Percentiles rank a stretch among this genome's conserved stretches.
phyloP scores from a whole-genome alignment of 1,139 yeast genomes.

The Yamadazyma triangularis region DNA sequence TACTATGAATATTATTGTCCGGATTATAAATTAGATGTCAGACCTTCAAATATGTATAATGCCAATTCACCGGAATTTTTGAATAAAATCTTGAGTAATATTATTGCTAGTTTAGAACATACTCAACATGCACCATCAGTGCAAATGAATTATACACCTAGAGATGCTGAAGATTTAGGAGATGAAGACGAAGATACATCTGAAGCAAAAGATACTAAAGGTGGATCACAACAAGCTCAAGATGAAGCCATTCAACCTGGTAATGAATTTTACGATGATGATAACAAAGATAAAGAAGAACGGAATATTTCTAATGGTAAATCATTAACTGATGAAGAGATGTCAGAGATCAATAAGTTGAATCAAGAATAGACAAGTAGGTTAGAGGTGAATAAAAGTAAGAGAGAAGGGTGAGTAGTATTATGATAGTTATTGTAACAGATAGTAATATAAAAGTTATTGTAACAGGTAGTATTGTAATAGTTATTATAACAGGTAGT shows the following conservation, averaged over 20 bases:
- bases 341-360: slow-evolving; percentile 36
- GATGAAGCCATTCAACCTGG: slow-evolving; percentile 68
- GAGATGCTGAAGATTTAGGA: slow-evolving; percentile 77
- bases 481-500: too few relatives aligned
- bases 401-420: too few relatives aligned
- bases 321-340: slow-evolving; percentile 33
- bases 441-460: too few relatives aligned
- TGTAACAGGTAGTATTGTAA: too few relatives aligned
- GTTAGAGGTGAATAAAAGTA: too few relatives aligned
- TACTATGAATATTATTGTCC: slow-evolving; percentile 97
- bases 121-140: slow-evolving; percentile 96
- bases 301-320: slow-evolving; percentile 18
- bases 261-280: slow-evolving; percentile 65
- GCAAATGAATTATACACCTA: slow-evolving; percentile 86
- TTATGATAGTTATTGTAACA: too few relatives aligned
- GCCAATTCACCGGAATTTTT: slow-evolving; percentile 92
- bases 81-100: slow-evolving; percentile 76
- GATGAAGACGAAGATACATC: slow-evolving; percentile 76
- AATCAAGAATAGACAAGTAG: too few relatives aligned
- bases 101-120: slow-evolving; percentile 73
- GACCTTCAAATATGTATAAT: slow-evolving; percentile 95
- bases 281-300: slow-evolving; percentile 48
- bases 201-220: slow-evolving; percentile 79
- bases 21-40: slow-evolving; percentile 85
- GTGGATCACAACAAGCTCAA: slow-evolving; percentile 83